Base-by-base conservation (phyloP, 805 yeast species). In the Dipodascus geniculatus region DNA sequence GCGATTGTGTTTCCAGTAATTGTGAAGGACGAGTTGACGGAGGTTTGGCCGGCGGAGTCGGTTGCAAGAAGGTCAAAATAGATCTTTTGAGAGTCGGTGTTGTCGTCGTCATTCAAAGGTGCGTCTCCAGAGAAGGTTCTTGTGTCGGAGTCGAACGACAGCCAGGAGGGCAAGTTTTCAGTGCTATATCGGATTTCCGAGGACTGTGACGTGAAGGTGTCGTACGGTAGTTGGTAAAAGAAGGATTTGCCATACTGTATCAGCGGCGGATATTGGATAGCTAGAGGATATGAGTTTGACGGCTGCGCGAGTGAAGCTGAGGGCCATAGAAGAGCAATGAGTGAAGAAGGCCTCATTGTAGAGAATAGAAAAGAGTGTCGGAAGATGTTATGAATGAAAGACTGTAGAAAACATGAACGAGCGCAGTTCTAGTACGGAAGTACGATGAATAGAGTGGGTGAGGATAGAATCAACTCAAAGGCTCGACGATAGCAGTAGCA, bases 211-310 rank as follows among this genome's bases (percentile, higher is more conserved):
- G 63, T 31, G 66, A 78, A 88, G 1, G 98, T 91, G 60, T 82
- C 80, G 55, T 77, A 71, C 53, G 89, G 82, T 47, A 91, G 69
- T 42, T 82, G 75, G 68, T 87, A 91, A 19, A 70, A 59, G 68
- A 83, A 91, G 1, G 65, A 60, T 60, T 79, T 74, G 55, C 79
- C 79, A n/a, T 80, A 78, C 55, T 95, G 75, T 2, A 96, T 98
- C 14, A 93, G 87, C 28, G 88, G 84, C 3, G 98, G 98, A 22
- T 82, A 74, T 69, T 91, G 99, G 17, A n/a, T 14, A 38, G 20
- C 20, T 9, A 38, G 20, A 11, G 44, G 44, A 17, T n/a, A 38
- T 17, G 44, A 38, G 20, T 38, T n/a, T 11, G 44, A 6, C 4
- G 44, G 44, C 17, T 3, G 6, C 19, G 44, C 44, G 17, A 16